Conservation (phyloP, 169 alveolate genomes). For the Plasmodium adleri region DNA sequence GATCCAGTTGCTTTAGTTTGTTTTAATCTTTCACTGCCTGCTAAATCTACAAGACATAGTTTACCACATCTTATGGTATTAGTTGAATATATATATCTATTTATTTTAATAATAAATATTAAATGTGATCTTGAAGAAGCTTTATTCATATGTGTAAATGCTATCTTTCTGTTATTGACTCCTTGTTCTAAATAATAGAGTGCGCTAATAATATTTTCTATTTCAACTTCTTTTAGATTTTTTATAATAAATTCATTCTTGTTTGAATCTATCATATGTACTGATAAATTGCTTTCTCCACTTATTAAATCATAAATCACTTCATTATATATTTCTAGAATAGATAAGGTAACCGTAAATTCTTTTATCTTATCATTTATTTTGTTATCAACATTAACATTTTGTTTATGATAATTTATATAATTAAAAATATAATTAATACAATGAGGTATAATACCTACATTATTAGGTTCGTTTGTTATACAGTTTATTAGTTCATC, state of each 20-base stretch:
- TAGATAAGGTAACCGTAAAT: conserved; percentile 76
- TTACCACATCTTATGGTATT: conserved; percentile 85
- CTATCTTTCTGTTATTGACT: conserved; percentile 77
- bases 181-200: conserved; percentile 74
- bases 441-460: conserved; percentile 51
- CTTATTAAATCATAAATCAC: conserved; percentile 78
- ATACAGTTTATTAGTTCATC: conserved; percentile 84
- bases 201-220: conserved; percentile 37
- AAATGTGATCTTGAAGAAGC: conserved; percentile 82
- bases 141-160: conserved; percentile 82
- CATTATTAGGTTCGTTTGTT: conserved; percentile 79
- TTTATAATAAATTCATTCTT: conserved; percentile 64
- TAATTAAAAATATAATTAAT: conserved; percentile 83
- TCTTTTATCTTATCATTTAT: conserved; percentile 50
- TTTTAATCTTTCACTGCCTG: conserved; percentile 89
- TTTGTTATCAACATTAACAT: conserved; percentile 16
- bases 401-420: conserved; percentile 31
- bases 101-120: conserved; percentile 78
- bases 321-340: conserved; percentile 82
- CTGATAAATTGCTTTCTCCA: conserved; percentile 51
- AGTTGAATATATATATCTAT: conserved; percentile 75
- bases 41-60: conserved; percentile 87
- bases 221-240: conserved; percentile 68
- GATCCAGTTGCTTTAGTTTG: conserved; percentile 89
- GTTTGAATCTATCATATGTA: conserved; percentile 35